Base-by-base conservation (phyloP, 2,329 filamentous ascomycete genomes). In the Neocucurbitaria cava region DNA sequence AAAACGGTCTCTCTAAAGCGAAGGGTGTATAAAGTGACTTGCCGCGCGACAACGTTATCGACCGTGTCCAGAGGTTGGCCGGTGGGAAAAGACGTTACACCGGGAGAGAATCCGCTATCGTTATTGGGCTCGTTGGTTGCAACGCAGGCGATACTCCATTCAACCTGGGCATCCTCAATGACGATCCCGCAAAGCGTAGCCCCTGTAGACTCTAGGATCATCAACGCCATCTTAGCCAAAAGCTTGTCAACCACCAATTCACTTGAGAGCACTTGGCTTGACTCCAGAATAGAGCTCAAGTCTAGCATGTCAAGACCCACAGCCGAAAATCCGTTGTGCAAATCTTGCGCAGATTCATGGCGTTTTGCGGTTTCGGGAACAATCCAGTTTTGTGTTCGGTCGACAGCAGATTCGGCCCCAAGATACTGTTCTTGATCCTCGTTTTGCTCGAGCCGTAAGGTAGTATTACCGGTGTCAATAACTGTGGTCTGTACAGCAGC, bases 211-310 rank as follows among this genome's bases (percentile, higher is more conserved):
- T 92, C 88, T 23, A 93, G 75, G 44, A 93, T 91, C 58, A 93
- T 90, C 57, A 91, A 87, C 63, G 89, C 91, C 86, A 94, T 91
- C 38, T 90, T 92, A 66, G 89, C 87, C 56, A 93, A 82, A 3
- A 94, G 81, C 64, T 89, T 85, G 59, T 93, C 89, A 11, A 93
- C 85, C 60, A 89, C 85, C 10, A 94, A 76, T 46, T 92, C 89
- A 15, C 89, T 92, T 4, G 90, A 93, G 39, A 94, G 87, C 39
- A 93, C 85, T 69, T 92, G 90, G 9, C 89, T 92, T 2, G 88
- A 91, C 64, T 90, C 87, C 13, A 94, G 79, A 54, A 94, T 93
- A 21, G 88, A 89, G 38, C 90, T 88, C 57, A 93, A 75, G 72
- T 93, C 90, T 68, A 94, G 87, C 87, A 94, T 92, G 76, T 94